A percentile compares a stretch with the other conserved stretches of the same genome.
These are phyloP conservation scores for Stagonosporopsis tanaceti DNA, from an alignment of 2,329 filamentous ascomycete genomes.

Conservation along the genomic window DNA sequence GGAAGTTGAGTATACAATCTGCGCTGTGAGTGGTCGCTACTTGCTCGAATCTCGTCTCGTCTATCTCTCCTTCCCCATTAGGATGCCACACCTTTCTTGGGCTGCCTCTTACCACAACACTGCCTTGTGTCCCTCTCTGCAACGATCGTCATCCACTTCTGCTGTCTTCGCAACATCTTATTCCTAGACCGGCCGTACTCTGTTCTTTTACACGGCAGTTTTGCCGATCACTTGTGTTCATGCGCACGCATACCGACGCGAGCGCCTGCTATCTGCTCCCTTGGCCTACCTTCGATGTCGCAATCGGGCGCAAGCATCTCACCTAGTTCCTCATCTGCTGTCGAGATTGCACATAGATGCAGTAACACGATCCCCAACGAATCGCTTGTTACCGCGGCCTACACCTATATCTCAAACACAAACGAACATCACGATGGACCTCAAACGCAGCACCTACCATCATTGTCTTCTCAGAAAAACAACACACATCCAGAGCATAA, in stretches of 20 bases:
- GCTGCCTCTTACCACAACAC: constrained; percentile 25
- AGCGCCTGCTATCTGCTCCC: constrained; percentile 17
- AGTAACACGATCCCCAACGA: constrained; percentile 3
- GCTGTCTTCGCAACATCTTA: constrained; percentile 2
- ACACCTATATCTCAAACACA: constrained; percentile 5
- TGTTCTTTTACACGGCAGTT: constrained; percentile 2
- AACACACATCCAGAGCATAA: constrained; percentile 41
- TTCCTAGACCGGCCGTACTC: constrained; percentile 8
- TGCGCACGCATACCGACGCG: constrained; percentile 23
- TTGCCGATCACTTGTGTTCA: constrained; percentile 20
- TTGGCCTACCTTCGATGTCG: constrained; percentile 27
- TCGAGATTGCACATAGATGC: constrained; percentile 12
- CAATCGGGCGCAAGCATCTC: constrained; percentile 16
- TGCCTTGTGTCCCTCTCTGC: constrained; percentile 7
- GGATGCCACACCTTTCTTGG: constrained; percentile 25
- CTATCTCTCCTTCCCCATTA: constrained; percentile 39
- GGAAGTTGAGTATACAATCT: constrained; percentile 29
- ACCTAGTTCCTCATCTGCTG: constrained; percentile 9
- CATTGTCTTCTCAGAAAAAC: constrained; percentile 25
- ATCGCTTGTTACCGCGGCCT: constrained; percentile 10
- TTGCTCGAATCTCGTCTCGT: constrained; percentile 29
- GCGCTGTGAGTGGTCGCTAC: constrained; percentile 32
- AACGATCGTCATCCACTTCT: constrained; percentile 9
- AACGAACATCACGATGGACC: constrained; percentile 9
- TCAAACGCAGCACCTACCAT: constrained; percentile 8